Evolutionary conservation across 257 asterid genomes (phyloP), one percentile per base, ranked within the genome.

Genomic region (Schizonepeta tenuifolia): DNA sequence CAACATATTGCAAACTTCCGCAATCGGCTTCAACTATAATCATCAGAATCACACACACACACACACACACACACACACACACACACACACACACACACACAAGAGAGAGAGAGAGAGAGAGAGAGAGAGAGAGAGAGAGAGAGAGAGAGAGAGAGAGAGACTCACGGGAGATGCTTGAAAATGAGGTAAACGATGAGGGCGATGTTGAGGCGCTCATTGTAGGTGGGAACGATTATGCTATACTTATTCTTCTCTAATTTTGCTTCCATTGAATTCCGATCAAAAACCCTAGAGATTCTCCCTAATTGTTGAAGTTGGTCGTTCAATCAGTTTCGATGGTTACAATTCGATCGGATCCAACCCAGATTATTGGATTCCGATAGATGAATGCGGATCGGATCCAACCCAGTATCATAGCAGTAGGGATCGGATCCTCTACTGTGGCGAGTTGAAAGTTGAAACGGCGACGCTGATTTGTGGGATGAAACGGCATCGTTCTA

Each of bases 161-260:
- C 91, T 83, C 40, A 87, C 92, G 56, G 43, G 53, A 95, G 89
- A 82, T 95, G 99, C 86, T 95, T 95, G 87, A 92, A 90, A 65
- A 92, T 75, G 72, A 95, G 99, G 84, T 87, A 95, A 79, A 87
- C 76, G 69, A 91, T 74, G 69, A 92, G 93, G 69, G 99, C 97
- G 65, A 95, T 87, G 83, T 95, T 95, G 85, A 92, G 98, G 73
- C 99, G 95, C 80, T 95, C 99, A 44, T 95, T 95, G 89, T 91
- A 95, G 55, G 98, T 95, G 1, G 99, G 99, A 35, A 95, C 77
- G 36, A 95, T 92, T 83, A 95, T 87, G 77, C 98, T 95, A 77
- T 89, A 95, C 81, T 85, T 88, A 82, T 85, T 85, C 88, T 81
- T 77, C 80, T 81, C 86, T 82, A 63, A 80, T 75, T 72, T 60